Evolutionary conservation across 2,329 filamentous ascomycete species (phyloP), one percentile per base, ranked within the genome.

Genomic region (Periconia macrospinosa): DNA sequence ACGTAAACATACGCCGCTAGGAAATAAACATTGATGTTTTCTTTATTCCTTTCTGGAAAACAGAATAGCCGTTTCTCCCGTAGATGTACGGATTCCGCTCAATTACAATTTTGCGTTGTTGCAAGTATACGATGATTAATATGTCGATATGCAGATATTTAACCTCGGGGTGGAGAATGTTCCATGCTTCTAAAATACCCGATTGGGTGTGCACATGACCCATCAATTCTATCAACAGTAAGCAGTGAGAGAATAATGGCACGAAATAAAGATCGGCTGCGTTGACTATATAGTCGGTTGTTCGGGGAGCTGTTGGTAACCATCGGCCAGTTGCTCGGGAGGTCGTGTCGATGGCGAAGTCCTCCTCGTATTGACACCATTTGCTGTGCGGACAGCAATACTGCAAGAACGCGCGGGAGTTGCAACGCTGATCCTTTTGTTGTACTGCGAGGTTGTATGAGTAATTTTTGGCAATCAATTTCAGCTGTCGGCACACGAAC

Each of bases 321-420:
- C 5, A 13, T 37, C 11, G 15, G 33, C 11, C 33, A 37, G 11
- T 37, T 37, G 33, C 33, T 13, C 15, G 33, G 11, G 15, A n/a
- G 3, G 3, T 37, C 11, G 33, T 13, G 3, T 37, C 15, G 3
- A 6, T 37, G 33, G 11, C 11, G 5, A 37, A 13, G 11, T 37
- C 11, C 30, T 8, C 13, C 11, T 37, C 23, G 33, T 37, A n/a
- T 37, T 37, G 11, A 5, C 33, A 37, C 11, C 33, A 37, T 37
- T n/a, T 37, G 33, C 33, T 37, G 33, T 37, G 33, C 33, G 5
- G 33, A 37, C 11, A 10, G 33, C 11, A 37, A 37, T 10, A 37
- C 9, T 55, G 53, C 54, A 42, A 35, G 44, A 53, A 57, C 56
- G 49, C 56, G 57, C 56, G 56, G 49, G 50, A 20, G 19, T 47